A percentile compares a stretch with the other conserved stretches of the same genome.
Conservation (phyloP, 2,329 filamentous ascomycete genomes). For the Fusarium xyrophilum region DNA sequence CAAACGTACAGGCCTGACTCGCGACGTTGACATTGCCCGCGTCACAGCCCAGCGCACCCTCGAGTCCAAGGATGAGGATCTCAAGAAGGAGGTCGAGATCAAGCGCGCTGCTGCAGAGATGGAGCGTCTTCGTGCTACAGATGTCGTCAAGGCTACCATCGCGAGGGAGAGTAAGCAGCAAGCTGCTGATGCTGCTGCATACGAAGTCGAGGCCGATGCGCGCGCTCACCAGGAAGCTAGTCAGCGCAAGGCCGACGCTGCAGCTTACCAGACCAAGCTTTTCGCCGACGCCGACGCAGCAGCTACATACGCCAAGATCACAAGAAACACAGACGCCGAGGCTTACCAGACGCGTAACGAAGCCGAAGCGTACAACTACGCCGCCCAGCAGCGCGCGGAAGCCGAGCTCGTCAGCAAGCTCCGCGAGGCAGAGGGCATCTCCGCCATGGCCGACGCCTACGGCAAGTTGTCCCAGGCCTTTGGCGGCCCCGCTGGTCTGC, state of each 20-base stretch:
- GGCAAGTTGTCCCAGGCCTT: constrained; percentile 73
- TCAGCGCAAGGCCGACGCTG: constrained; percentile 60
- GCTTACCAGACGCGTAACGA: constrained; percentile 59
- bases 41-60: constrained; percentile 76
- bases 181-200: constrained; percentile 69
- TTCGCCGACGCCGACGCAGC: constrained; percentile 53
- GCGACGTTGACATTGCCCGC: constrained; percentile 76
- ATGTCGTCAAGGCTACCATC: constrained; percentile 80
- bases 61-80: constrained; percentile 78
- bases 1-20: constrained; percentile 73
- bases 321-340: constrained; percentile 59
- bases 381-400: constrained; percentile 60
- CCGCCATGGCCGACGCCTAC: constrained; percentile 83
- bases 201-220: constrained; percentile 69
- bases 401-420: constrained; percentile 66
- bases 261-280: constrained; percentile 57
- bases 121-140: constrained; percentile 77
- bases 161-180: constrained; percentile 72
- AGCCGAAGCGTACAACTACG: constrained; percentile 50
- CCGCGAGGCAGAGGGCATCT: constrained; percentile 78
- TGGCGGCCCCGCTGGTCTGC: constrained; percentile 77
- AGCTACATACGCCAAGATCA: constrained; percentile 58
- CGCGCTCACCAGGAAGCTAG: constrained; percentile 60
- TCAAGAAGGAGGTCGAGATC: constrained; percentile 78
- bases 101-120: constrained; percentile 81